These are phyloP conservation scores for Mortierella sp. DNA, from an alignment of 371 early-diverging fungal species.

Conservation along the genomic window DNA sequence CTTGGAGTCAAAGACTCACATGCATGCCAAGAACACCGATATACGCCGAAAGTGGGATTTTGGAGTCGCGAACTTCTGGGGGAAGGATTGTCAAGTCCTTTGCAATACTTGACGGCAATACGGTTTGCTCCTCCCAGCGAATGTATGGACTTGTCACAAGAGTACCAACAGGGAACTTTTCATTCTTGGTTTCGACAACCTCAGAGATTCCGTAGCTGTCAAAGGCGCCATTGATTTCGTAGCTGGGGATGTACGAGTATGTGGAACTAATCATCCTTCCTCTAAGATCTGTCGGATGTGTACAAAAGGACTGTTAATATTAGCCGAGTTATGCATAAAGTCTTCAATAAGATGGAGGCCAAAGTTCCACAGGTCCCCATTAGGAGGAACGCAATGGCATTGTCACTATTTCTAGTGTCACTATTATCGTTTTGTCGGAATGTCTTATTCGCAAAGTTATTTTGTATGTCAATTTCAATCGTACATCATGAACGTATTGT, in stretches of 20 bases:
- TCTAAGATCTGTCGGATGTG: slow-evolving; percentile 8
- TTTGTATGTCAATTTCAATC: too few species aligned
- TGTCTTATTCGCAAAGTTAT: too few species aligned
- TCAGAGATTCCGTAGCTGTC: slow-evolving; percentile 18
- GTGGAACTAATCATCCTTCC: neutral
- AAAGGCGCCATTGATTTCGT: neutral
- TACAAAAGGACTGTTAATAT: too few species aligned
- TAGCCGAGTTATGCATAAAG: too few species aligned
- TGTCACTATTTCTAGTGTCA: too few species aligned
- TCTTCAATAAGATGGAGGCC: too few species aligned
- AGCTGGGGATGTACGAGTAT: neutral
- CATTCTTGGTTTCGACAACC: slow-evolving; percentile 30
- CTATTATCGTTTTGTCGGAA: too few species aligned
- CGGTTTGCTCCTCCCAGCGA: slow-evolving; percentile 15
- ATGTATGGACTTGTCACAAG: slow-evolving; percentile 14
- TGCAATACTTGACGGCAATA: neutral
- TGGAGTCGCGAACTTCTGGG: slow-evolving; percentile 12
- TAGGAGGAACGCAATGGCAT: too few species aligned
- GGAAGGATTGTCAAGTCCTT: neutral
- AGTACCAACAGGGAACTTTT: slow-evolving; percentile 24
- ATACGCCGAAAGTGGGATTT: slow-evolving; percentile 61
- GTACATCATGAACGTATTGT: too few species aligned
- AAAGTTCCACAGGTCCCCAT: too few species aligned
- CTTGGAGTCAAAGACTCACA: neutral
- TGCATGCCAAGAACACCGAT: slow-evolving; percentile 69